Conservation (phyloP, 768 basidiomycete genomes). For the Dictyophora rubrovolvata region DNA sequence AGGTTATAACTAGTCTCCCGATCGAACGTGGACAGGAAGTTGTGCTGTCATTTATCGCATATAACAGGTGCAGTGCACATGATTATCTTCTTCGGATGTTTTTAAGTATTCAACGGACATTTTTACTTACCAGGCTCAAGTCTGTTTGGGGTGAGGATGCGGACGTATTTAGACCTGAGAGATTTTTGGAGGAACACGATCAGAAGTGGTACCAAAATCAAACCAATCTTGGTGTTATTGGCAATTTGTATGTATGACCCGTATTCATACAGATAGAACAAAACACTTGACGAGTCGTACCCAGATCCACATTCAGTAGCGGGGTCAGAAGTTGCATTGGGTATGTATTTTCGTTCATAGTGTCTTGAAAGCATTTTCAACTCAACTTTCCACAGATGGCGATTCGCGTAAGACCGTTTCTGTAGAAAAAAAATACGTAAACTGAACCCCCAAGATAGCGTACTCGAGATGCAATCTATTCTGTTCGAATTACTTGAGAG, state of each 20-base stretch:
- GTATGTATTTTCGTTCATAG: background rate
- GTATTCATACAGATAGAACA: background rate
- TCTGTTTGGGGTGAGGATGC: slow-evolving; percentile 24
- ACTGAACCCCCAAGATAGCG: background rate
- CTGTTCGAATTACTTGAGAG: slow-evolving; percentile 5
- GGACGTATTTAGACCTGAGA: slow-evolving; percentile 21
- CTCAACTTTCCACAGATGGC: slow-evolving; percentile 7
- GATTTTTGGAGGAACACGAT: slow-evolving; percentile 14
- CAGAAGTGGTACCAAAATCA: slow-evolving; percentile 6
- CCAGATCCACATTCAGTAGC: slow-evolving; percentile 1
- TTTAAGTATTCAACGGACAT: background rate
- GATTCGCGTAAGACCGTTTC: slow-evolving; percentile 10
- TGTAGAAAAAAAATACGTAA: no score
- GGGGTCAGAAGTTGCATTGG: slow-evolving; percentile 1
- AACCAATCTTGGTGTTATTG: background rate
- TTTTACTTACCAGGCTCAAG: slow-evolving; percentile 13
- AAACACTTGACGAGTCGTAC: no score
- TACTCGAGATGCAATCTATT: slow-evolving; percentile 8
- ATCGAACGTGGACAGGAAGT: slow-evolving; percentile 43
- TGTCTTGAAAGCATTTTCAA: background rate
- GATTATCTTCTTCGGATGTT: background rate
- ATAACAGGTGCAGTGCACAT: slow-evolving; percentile 34
- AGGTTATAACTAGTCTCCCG: slow-evolving; percentile 31
- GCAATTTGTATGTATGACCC: background rate
- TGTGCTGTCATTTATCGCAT: slow-evolving; percentile 42